Percentiles rank a stretch among this genome's conserved stretches.
These are phyloP conservation scores for Ceratocystis alfenasii DNA, from an alignment of 2,329 filamentous ascomycete genomes.

Conservation along the genomic window DNA sequence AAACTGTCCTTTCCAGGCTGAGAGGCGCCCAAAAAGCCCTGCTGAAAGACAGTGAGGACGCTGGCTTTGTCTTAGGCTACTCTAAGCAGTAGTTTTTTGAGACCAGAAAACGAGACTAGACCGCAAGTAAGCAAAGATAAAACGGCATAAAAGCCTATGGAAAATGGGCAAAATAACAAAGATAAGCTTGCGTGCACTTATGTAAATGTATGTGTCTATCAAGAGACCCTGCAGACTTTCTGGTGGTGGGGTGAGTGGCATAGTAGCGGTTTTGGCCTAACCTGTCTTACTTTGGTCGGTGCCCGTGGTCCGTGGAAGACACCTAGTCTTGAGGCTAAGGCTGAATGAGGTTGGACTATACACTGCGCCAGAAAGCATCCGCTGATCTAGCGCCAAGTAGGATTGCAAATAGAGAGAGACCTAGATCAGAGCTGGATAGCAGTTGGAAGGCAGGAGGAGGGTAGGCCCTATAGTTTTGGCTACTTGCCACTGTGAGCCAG, in stretches of 20 bases:
- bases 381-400: not conserved
- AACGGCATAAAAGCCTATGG: too few species aligned
- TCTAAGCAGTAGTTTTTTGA: too few species aligned
- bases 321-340: not conserved
- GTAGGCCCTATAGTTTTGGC: not conserved
- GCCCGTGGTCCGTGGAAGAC: not conserved
- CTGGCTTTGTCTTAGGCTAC: not conserved
- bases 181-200: too few species aligned
- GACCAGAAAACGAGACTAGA: not conserved
- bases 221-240: conserved; percentile 7
- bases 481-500: not conserved
- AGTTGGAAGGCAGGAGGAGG: not conserved
- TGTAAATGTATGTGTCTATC: not conserved
- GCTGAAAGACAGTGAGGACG: not conserved
- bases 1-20: not conserved
- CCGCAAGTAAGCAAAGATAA: not conserved
- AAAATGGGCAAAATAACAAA: too few species aligned
- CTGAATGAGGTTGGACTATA: not conserved
- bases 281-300: not conserved
- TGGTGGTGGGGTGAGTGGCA: not conserved
- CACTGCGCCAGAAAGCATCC: not conserved
- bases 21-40: not conserved
- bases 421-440: not conserved
- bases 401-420: not conserved
- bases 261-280: not conserved